Percentiles rank a stretch among this genome's conserved stretches.
Evolutionary conservation across 78 protist species (phyloP).

Genomic region (Dictyostelium firmibasis): DNA sequence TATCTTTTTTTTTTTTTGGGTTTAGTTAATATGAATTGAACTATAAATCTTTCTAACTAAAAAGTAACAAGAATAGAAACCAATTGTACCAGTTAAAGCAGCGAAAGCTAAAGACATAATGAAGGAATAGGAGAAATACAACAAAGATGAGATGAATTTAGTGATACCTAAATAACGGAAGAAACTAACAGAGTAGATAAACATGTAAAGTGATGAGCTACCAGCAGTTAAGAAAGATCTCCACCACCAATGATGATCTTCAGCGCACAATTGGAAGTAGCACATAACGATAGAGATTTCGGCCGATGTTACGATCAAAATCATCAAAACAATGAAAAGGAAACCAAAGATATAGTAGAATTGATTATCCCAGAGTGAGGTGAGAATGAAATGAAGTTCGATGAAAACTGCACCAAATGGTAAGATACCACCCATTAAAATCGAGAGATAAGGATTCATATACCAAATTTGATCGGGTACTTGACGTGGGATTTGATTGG

Average conservation of each 20-base stretch:
- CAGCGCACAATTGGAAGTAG: conserved; percentile 96
- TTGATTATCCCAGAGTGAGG: conserved; percentile 92
- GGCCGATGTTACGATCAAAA: conserved; percentile 92
- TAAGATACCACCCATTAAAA: conserved; percentile 95
- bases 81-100: conserved; percentile 93
- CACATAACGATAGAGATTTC: conserved; percentile 95
- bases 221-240: conserved; percentile 94
- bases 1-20: background rate
- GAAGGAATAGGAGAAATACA: conserved; percentile 95
- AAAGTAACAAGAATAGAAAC: conserved; percentile 85
- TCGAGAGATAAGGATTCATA: conserved; percentile 89
- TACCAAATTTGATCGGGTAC: conserved; percentile 95
- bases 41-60: conserved; percentile 92
- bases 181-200: conserved; percentile 93
- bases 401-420: conserved; percentile 98
- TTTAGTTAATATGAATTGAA: conserved; percentile 74
- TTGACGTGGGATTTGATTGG: conserved; percentile 96
- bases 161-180: conserved; percentile 80
- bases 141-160: conserved; percentile 53
- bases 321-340: conserved; percentile 94
- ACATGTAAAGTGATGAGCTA: conserved; percentile 92
- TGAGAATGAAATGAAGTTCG: conserved; percentile 95
- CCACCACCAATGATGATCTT: conserved; percentile 99
- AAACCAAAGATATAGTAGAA: conserved; percentile 97
- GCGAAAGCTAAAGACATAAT: conserved; percentile 89